Base-by-base conservation (phyloP, 169 alveolate genomes). In the Babesia sp. region DNA sequence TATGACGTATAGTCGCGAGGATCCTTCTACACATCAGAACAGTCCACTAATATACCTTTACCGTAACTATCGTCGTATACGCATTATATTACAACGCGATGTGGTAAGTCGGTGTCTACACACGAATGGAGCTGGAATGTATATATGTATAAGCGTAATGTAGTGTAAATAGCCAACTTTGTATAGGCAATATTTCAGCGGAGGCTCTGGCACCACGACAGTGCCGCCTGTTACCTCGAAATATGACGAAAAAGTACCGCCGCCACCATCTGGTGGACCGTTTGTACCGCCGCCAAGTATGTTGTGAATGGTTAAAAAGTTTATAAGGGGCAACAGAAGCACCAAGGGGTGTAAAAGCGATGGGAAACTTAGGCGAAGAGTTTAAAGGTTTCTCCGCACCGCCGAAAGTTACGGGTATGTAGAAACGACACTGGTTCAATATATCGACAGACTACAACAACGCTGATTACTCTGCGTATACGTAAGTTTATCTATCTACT, bases 361-460 rank as follows among this genome's bases (percentile, higher is more conserved):
- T 22, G 24, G 24, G 28, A 3, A 60, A 72, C 51, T 2, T 78
- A 20, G 29, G 50, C 0, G 70, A 22, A 34, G 51, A 45, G 56
- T 81, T 81, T 55, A 81, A 48, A 20, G 89, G 89, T 6, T 81
- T 81, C 39, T 50, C 84, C 16, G 80, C 89, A 2, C 85, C 89
- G 36, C 89, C 89, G 5, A 81, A 72, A 31, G 69, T 67, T 36
- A 63, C 56, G 5, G 85, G 85, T 66, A 74, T 4, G 71, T 20
- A 20, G 8, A 7, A 14, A 8, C 33, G 5, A 34, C 1, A 39
- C 67, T 64, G 3, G 8, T 16, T 12, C 34, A 24, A 29, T 14
- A 6, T 5, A 26, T 18, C 6, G 9, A 20, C 75, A 69, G 75
- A 61, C 41, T 72, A 81, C 51, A 53, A 54, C 44, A 57, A 68